Conservation (phyloP, 371 early-diverging fungal genomes). For the Mortierella sp. region DNA sequence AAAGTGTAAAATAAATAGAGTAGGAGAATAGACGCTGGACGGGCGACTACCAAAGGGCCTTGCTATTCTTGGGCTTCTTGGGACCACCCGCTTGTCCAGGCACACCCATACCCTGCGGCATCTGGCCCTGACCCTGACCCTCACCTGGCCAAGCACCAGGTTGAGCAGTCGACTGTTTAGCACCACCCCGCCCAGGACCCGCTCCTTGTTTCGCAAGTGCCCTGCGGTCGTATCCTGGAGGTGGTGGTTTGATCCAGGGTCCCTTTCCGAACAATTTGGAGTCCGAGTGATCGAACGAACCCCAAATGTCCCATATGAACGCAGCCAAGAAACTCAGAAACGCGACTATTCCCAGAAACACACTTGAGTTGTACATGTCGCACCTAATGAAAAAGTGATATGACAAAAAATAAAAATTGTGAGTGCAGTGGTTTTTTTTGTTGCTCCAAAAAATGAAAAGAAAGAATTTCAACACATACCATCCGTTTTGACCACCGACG, state of each 20-base stretch:
- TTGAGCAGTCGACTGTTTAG: not conserved
- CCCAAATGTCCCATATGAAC: slow-evolving; percentile 65
- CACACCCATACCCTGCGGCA: not conserved
- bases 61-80: not conserved
- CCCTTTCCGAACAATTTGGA: slow-evolving; percentile 25
- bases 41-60: slow-evolving; percentile 3
- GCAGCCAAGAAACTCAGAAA: slow-evolving; percentile 63
- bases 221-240: slow-evolving; percentile 34
- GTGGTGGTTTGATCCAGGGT: slow-evolving; percentile 38
- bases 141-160: not conserved
- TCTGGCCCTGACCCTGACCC: not conserved
- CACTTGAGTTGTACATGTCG: slow-evolving; percentile 70
- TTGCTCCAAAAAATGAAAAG: not conserved
- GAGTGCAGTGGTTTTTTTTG: too few relatives aligned
- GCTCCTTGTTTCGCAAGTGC: slow-evolving; percentile 10
- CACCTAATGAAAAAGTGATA: slow-evolving; percentile 57
- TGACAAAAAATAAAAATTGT: not conserved
- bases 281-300: slow-evolving; percentile 50
- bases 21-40: not conserved
- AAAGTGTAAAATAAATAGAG: too few relatives aligned
- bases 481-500: slow-evolving; percentile 60
- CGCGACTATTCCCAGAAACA: slow-evolving; percentile 67
- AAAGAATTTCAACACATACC: slow-evolving; percentile 30
- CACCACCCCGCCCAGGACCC: slow-evolving; percentile 5
- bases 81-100: not conserved